Percentiles rank a stretch among this genome's conserved stretches.
Conservation (phyloP, 768 basidiomycete species). For the Amylocystis lapponica region DNA sequence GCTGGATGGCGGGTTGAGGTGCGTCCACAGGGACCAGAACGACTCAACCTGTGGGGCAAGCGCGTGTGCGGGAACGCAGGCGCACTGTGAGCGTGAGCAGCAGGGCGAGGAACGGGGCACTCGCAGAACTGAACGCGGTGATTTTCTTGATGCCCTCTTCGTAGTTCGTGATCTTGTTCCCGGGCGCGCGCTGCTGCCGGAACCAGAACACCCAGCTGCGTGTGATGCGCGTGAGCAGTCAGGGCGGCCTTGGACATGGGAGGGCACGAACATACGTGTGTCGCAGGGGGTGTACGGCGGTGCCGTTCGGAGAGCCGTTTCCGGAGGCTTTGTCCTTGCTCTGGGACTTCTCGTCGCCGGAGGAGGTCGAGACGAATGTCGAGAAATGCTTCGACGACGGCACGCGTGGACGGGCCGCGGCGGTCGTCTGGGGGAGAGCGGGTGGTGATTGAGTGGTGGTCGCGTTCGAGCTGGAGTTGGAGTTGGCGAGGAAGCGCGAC, state of each 20-base stretch:
- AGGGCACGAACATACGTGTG: conserved; percentile 80
- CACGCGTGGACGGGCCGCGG: conserved; percentile 37
- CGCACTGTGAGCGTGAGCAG: no score
- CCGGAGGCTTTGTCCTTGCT: conserved; percentile 37
- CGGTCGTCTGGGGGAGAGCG: conserved; percentile 17
- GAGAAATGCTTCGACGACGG: conserved; percentile 73
- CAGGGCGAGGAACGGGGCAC: no score
- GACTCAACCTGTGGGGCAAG: conserved; percentile 72
- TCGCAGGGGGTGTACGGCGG: conserved; percentile 65
- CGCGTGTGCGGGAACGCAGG: no score
- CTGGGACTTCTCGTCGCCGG: conserved; percentile 36
- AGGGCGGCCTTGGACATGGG: conserved; percentile 14
- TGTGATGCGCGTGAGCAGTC: conserved; percentile 4
- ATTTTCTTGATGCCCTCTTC: conserved; percentile 95
- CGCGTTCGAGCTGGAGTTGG: conserved; percentile 16
- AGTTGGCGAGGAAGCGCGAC: conserved; percentile 62
- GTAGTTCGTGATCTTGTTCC: conserved; percentile 85
- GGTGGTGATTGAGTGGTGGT: conserved; percentile 15
- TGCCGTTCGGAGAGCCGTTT: conserved; percentile 31
- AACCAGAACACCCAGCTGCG: conserved; percentile 89
- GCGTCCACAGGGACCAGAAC: conserved; percentile 93
- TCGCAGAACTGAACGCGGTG: conserved; percentile 80
- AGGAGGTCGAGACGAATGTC: conserved; percentile 43
- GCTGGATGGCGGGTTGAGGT: conserved; percentile 78
- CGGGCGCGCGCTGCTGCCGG: conserved; percentile 83